Base-by-base conservation (phyloP, 768 basidiomycete genomes). In the Xerocomellus chrysenteron region DNA sequence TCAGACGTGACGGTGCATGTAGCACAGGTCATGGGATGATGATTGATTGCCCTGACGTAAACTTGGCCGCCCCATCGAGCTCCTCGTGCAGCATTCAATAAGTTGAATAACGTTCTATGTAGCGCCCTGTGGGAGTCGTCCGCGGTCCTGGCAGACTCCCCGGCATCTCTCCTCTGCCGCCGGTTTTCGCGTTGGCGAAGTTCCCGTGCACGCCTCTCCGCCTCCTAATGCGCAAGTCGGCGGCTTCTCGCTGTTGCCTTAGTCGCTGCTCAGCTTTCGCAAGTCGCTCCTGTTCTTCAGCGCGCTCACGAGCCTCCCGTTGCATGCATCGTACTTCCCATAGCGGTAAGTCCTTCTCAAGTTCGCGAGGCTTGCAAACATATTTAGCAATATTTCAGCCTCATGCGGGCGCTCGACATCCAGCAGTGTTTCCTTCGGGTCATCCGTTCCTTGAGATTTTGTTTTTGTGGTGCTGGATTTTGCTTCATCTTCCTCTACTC, bases 1-100 rank as follows among this genome's bases (percentile, higher is more conserved):
- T n/a, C n/a, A n/a, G n/a, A n/a, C n/a, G n/a, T n/a, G n/a, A 21
- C 21, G 2, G 1, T 21, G 79, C 71, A 47, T 76, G 74, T 36
- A 92, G 68, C 16, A 86, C 83, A 3, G 91, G 91, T 90, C 90
- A 93, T 0, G 90, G 89, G 32, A 93, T 83, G 4, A 77, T 68
- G n/a, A 90, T 68, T 4, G 84, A 82, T 14, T 78, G 70, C 19
- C 78, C 76, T 39, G 73, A 60, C 4, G 79, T 74, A 70, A 86
- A 89, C 58, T 80, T 83, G 11, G 80, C 72, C n/a, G 30, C 30
- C 30, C 72, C 64, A 68, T 91, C 88, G 65, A 92, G 92, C 32
- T 77, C 75, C 19, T 83, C 84, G 57, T 80, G 75, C 8, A 88
- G 75, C 33, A 69, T 65, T 44, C 75, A 82, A 72, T 88, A 93